Base-by-base conservation (phyloP, 305 asterid genomes). In the Plantago lanceolata region DNA sequence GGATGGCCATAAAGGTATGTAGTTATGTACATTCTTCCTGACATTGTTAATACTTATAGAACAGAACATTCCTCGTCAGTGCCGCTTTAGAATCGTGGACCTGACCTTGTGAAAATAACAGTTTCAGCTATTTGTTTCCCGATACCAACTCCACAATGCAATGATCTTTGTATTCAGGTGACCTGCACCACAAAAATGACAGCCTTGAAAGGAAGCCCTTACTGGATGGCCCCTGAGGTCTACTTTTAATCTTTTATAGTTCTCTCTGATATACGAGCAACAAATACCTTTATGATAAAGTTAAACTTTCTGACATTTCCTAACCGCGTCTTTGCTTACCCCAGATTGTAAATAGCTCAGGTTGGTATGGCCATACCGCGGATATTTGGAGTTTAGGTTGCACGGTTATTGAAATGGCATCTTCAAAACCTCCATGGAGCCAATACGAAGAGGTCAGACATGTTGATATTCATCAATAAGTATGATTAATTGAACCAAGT, bases 171-270 rank as follows among this genome's bases (percentile, higher is more conserved):
- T 40, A 11, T 55, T 68, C 93, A 91, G 97, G 85, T 90, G 24
- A 48, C 83, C 13, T 79, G 15, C 15, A 40, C 81, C 70, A 66
- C 91, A 17, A 87, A 96, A 53, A 80, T 89, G 95, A 78, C 89
- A 53, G 87, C 98, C 65, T 92, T 92, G 82, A 92, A 92, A 83
- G 98, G 98, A 71, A 92, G 97, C 72, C 97, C 98, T 64, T 92
- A 92, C 60, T 92, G 98, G 98, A 92, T 92, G 98, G 98, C 98
- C 45, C 98, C 98, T 48, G 98, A 92, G 97, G 98, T 92, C 63
- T 37, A 57, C 51, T 65, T 68, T 68, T 24, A 9, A 1, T 12
- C 58, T 2, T 70, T 15, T 40, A 2, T 40, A 11, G 28, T 24
- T 24, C 28, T 40, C 9, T 40, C 3, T 8, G 15, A 40, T 40